These are phyloP conservation scores for Luvunga scandens DNA, from an alignment of 345 rosid genomes.

Conservation along the genomic window DNA sequence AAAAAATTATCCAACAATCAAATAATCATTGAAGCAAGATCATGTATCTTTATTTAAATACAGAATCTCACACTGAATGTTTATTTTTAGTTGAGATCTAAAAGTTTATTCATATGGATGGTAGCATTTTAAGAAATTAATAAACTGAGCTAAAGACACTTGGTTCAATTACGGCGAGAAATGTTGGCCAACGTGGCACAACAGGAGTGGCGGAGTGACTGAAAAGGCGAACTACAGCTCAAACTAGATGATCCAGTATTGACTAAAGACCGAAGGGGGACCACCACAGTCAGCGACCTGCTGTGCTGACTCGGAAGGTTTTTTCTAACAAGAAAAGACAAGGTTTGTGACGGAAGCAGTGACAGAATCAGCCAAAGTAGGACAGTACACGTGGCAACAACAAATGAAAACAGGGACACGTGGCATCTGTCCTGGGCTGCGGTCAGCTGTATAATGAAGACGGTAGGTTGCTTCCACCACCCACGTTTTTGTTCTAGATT, in stretches of 20 bases:
- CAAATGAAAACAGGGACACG: not conserved
- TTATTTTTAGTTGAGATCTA: no score
- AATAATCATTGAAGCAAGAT: no score
- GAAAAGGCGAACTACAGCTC: not conserved
- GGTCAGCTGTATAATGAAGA: not conserved
- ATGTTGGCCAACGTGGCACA: not conserved
- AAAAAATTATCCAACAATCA: no score
- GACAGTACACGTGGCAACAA: not conserved
- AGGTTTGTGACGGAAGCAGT: slow-evolving; percentile 34
- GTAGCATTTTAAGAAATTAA: no score
- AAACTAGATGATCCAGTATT: not conserved
- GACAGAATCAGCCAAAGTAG: slow-evolving; percentile 12
- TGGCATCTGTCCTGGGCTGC: not conserved
- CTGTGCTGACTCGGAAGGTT: slow-evolving; percentile 3
- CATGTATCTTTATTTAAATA: no score
- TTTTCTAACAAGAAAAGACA: not conserved
- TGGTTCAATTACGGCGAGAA: not conserved
- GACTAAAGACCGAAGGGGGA: not conserved
- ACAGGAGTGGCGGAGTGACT: not conserved
- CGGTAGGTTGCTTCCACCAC: not conserved
- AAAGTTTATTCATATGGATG: no score
- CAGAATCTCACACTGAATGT: no score
- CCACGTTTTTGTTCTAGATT: slow-evolving; percentile 1
- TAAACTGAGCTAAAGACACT: no score
- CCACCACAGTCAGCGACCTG: not conserved